These are phyloP conservation scores for Starmerella riodocensis DNA, from an alignment of 805 yeast genomes.

Conservation along the genomic window DNA sequence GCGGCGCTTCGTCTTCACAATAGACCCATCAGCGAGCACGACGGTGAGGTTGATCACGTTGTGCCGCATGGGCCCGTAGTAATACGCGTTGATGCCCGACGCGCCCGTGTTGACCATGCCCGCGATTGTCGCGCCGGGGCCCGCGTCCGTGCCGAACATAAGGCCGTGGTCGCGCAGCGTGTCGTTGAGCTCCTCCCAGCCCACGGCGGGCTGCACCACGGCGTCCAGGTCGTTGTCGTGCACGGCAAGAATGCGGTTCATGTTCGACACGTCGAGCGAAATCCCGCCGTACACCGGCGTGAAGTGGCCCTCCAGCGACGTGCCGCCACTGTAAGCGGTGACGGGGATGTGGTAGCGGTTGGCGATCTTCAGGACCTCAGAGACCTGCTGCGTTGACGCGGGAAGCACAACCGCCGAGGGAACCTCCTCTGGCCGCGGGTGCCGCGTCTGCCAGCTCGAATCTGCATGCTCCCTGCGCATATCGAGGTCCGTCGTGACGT, in stretches of 20 bases:
- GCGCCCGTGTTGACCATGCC: conserved; percentile 55
- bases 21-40: conserved; percentile 73
- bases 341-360: conserved; percentile 53
- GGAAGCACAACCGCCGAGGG: conserved; percentile 55
- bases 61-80: conserved; percentile 76
- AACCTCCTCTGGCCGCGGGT: conserved; percentile 36
- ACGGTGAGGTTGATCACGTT: conserved; percentile 64
- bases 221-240: conserved; percentile 62
- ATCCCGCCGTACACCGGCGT: conserved; percentile 60
- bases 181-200: conserved; percentile 33
- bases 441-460: conserved; percentile 56
- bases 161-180: conserved; percentile 40
- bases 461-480: conserved; percentile 48
- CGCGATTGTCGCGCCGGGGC: conserved; percentile 77
- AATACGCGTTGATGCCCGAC: conserved; percentile 46
- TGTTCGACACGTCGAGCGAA: conserved; percentile 46
- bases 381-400: conserved; percentile 51
- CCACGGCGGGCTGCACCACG: conserved; percentile 60
- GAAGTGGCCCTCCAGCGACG: conserved; percentile 73
- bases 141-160: conserved; percentile 77
- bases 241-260: conserved; percentile 47
- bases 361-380: conserved; percentile 46
- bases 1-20: conserved; percentile 60
- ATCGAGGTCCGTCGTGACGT: conserved; percentile 34
- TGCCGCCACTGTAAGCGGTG: conserved; percentile 70